Conservation (phyloP, 2,329 filamentous ascomycete species). For the Hypomyces rosellus region DNA sequence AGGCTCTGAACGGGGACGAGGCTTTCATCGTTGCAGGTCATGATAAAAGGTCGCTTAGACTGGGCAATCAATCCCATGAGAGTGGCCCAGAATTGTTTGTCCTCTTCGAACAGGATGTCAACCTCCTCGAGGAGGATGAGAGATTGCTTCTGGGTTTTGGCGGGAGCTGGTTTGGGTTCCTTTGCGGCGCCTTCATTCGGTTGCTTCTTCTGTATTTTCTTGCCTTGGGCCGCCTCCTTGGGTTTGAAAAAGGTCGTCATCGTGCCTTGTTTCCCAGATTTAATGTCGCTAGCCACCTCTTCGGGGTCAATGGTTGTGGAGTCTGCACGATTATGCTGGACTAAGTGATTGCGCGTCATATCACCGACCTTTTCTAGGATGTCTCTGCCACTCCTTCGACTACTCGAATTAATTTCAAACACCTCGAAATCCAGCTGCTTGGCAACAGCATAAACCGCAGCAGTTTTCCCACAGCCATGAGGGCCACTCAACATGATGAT, state of each 20-base stretch:
- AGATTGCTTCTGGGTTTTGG: conserved; percentile 75
- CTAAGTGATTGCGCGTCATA: conserved; percentile 93
- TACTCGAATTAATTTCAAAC: conserved; percentile 87
- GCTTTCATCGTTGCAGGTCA: conserved; percentile 92
- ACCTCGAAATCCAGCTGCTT: conserved; percentile 89
- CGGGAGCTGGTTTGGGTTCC: conserved; percentile 23
- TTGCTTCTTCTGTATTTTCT: conserved; percentile 20
- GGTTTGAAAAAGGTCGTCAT: conserved; percentile 76
- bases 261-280: conserved; percentile 66
- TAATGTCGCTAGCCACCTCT: conserved; percentile 43
- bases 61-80: conserved; percentile 70
- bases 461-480: conserved; percentile 86
- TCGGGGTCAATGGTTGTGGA: conserved; percentile 22
- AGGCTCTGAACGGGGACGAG: conserved; percentile 66
- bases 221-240: conserved; percentile 30
- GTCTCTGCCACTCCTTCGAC: conserved; percentile 79
- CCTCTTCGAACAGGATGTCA: conserved; percentile 89
- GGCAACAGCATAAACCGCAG: conserved; percentile 83
- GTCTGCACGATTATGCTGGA: conserved; percentile 45
- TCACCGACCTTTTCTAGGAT: conserved; percentile 88
- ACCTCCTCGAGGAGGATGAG: conserved; percentile 91
- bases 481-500: conserved; percentile 85
- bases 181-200: conserved; percentile 17
- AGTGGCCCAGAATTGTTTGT: conserved; percentile 89
- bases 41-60: conserved; percentile 85